Evolutionary conservation across 176 grass and related monocot species (phyloP).

Genomic region (Musa acuminata): DNA sequence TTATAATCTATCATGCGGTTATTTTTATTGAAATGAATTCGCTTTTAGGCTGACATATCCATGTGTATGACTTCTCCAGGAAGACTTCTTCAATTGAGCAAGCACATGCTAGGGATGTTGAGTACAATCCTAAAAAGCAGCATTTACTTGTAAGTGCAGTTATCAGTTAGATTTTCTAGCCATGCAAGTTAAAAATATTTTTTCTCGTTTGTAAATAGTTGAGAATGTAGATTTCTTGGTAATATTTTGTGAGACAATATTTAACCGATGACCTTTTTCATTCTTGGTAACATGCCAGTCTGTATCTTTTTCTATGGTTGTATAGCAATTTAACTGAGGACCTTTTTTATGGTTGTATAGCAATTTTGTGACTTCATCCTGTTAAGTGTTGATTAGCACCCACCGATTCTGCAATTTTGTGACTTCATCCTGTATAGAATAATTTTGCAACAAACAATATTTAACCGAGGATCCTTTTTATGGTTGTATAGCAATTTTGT

Average conservation of each 20-base stretch:
- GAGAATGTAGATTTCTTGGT: not conserved
- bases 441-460: not conserved
- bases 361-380: not conserved
- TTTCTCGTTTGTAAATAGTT: not conserved
- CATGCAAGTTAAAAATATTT: not conserved
- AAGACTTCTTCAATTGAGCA: slow-evolving; percentile 71
- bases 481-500: not conserved
- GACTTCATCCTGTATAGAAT: not conserved
- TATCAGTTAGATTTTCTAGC: slow-evolving; percentile 13
- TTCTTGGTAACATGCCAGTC: not conserved
- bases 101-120: slow-evolving; percentile 70
- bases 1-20: too few relatives aligned
- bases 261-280: not conserved
- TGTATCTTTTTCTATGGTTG: not conserved
- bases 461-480: not conserved
- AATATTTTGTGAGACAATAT: not conserved
- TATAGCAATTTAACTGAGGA: not conserved
- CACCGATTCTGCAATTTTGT: not conserved
- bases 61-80: slow-evolving; percentile 31
- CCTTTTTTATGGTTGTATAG: too few relatives aligned
- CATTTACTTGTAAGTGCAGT: slow-evolving; percentile 71
- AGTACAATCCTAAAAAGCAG: slow-evolving; percentile 94
- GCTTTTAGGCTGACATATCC: slow-evolving; percentile 2
- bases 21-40: not conserved
- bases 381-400: not conserved